Evolutionary conservation across 257 asterid species (phyloP), one percentile per base, ranked within the genome.

Genomic region (Ajuga chamaepitys): DNA sequence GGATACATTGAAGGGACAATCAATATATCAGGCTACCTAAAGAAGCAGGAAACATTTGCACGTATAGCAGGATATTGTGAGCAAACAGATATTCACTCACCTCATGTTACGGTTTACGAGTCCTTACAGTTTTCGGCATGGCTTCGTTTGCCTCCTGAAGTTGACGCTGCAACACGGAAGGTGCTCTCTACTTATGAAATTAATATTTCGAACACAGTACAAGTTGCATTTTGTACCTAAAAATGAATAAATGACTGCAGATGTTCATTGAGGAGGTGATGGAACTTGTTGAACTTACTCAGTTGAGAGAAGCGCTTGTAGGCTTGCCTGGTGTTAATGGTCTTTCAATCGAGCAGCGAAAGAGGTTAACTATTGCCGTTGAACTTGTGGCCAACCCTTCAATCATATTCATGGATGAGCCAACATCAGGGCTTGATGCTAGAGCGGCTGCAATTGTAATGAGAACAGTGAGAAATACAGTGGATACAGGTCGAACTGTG

Each of bases 371-470:
- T 0, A 77, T 91, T 21, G 98, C 98, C 3, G 95, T 91, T 22
- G 98, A 91, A 71, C 94, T 91, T 0, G 98, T 86, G 30, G 98
- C 96, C 21, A 91, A 91, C 44, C 98, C 98, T 2, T 88, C 96
- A n/a, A 88, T 91, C 24, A 91, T 91, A 62, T 88, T 91, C 80
- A 85, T 91, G 98, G 98, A 91, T 50, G 98, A 91, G 79, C 98
- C 98, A 32, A 91, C 98, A 8, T 86, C 96, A 0, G 98, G 95
- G 54, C 89, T 91, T 20, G 98, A 91, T 74, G 98, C 98, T 8
- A 75, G 98, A 41, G 96, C 98, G 2, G 98, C 96, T 65, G 98
- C 96, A 4, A 88, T 91, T 16, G 96, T 91, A n/a, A 91, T 91
- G 98, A 88, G 98, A 70, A 91, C 98, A 0, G 95, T 88, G 35